phyloP scores from a whole-genome alignment of 1,284 basidiomycete genomes.

The Cystobasidium sp. region DNA sequence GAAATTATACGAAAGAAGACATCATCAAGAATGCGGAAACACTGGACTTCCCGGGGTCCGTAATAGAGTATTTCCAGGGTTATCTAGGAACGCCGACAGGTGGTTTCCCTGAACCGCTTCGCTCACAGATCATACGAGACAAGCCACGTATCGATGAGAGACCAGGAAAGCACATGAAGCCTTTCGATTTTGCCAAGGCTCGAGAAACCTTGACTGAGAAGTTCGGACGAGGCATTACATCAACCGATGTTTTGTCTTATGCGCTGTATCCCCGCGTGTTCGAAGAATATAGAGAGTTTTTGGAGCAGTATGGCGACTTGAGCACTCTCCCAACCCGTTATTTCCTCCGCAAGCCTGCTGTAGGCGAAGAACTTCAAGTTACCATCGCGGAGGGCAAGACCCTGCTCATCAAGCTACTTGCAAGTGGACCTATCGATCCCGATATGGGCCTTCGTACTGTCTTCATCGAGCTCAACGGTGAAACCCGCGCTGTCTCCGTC shows the following conservation, averaged over 20 bases:
- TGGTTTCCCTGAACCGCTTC: slow-evolving; percentile 97
- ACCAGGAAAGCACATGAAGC: slow-evolving; percentile 83
- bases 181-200: slow-evolving; percentile 95
- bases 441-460: slow-evolving; percentile 91
- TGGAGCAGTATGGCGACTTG: slow-evolving; percentile 94
- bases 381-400: slow-evolving; percentile 97
- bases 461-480: slow-evolving; percentile 96
- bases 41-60: slow-evolving; percentile 88
- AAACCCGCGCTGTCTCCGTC: slow-evolving; percentile 89
- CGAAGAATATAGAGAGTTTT: slow-evolving; percentile 93
- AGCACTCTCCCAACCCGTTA: slow-evolving; percentile 93
- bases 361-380: slow-evolving; percentile 95
- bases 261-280: slow-evolving; percentile 97
- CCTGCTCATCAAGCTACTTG: slow-evolving; percentile 93
- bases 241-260: slow-evolving; percentile 90
- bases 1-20: slow-evolving; percentile 83
- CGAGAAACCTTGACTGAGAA: slow-evolving; percentile 87
- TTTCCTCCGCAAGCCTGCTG: slow-evolving; percentile 90
- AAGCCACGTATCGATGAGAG: slow-evolving; percentile 91
- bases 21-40: slow-evolving; percentile 83
- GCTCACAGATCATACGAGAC: slow-evolving; percentile 88
- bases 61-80: slow-evolving; percentile 65
- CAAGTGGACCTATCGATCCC: slow-evolving; percentile 88
- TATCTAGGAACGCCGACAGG: slow-evolving; percentile 96
- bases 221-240: slow-evolving; percentile 92